Base-by-base conservation (phyloP, 108 stramenopile species). In the Nitzschia putrida region DNA sequence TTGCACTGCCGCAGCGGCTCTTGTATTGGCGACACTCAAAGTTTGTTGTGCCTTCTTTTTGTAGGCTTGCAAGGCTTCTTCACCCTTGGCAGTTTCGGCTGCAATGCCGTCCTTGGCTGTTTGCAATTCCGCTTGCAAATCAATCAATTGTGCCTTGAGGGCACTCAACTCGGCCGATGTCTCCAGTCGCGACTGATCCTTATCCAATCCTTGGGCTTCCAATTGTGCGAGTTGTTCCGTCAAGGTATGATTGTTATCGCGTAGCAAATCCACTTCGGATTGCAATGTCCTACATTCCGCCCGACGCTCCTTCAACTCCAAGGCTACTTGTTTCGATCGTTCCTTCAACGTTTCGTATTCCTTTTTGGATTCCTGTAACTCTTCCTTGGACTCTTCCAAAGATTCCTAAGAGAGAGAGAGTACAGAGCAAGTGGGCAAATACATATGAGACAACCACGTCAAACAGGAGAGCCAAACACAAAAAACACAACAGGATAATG, bases 1-100 rank as follows among this genome's bases (percentile, higher is more conserved):
- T 64, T 90, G 89, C 24, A 89, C 83, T 23, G 93, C 88, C 26
- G 88, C 69, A 13, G 93, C 93, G 14, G 83, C 66, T 8, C 93
- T 81, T 10, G 90, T 69, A 64, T 94, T 94, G 40, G 93, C 85
- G 14, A 82, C 63, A 22, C 87, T 79, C 50, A 94, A 77, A 12
- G 90, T 82, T 39, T 84, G 82, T 64, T 91, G 93, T 12, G 93
- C 88, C 65, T 94, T 94, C 52, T 83, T 85, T 76, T 94, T 94
- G 81, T 94, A 94, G 23, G 84, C 80, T 8, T 83, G 56, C 21
- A 94, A 76, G 0, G 88, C 82, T 53, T 81, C 84, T 38, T 88
- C 90, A 18, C 84, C 85, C 20, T 86, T 80, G 29, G 73, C 64
- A n/a, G 61, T 77, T 53, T 80, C 70, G 42, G 79, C 76, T 23